Base-by-base conservation (phyloP, 2,329 filamentous ascomycete species). In the Beauveria sp. region DNA sequence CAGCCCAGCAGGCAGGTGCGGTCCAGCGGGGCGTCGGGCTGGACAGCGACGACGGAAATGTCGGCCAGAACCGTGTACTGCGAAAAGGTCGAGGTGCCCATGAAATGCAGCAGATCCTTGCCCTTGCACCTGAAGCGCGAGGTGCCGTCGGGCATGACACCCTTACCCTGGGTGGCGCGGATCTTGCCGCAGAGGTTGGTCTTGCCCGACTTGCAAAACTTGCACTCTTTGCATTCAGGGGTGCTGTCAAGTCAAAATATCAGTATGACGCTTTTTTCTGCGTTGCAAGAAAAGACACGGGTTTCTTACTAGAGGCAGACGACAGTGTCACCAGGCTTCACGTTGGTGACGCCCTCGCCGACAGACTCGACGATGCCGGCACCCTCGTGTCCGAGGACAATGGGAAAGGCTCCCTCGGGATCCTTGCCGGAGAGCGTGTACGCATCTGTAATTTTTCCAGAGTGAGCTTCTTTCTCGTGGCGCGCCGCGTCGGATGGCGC, bases 181-280 rank as follows among this genome's bases (percentile, higher is more conserved):
- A 99, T 99, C 86, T 98, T 98, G 76, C 95, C 95, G 80, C 93
- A 98, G 63, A 98, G 89, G 80, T 98, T 96, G 71, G 93, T 98
- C 88, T 99, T 99, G 80, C 93, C 95, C 48, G 93, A 98, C 78
- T 91, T 95, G 88, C 95, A 99, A 85, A 98, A 98, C 82, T 98
- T 98, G 87, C 95, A 99, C 77, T 98, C 93, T 69, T 86, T 83
- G 82, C 95, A 98, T 81, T 98, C 93, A 67, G 95, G 95, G 52
- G 93, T 98, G 83, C 92, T 96, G 14, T 38, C 34, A 38, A 38
- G 12, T 38, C 12, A 16, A 2, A 6, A 38, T 0, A 38, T 38
- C 0, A 38, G 34, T 38, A 38, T 16, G 12, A 5, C 12, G 34
- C 12, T 38, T 5, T 16, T 16, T 38, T 71, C 63, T 10, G 50